These are phyloP conservation scores for Phoenix dactylifera DNA, from an alignment of 176 grass and related monocot species.

Conservation along the genomic window DNA sequence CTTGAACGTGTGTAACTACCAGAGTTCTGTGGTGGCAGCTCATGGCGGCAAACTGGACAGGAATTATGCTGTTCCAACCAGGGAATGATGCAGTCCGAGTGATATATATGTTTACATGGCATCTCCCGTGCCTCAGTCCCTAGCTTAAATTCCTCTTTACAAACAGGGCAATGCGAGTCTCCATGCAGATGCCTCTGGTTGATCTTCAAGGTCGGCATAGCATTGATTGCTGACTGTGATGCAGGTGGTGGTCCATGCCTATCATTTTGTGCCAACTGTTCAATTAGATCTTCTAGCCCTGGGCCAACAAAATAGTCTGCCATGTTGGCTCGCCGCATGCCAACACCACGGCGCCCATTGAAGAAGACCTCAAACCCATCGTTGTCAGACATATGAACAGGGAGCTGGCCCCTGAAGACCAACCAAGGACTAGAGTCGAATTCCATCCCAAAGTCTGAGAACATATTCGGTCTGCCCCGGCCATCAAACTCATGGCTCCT, in stretches of 20 bases:
- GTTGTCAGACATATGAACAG: conserved; percentile 44
- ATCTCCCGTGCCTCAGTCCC: conserved; percentile 66
- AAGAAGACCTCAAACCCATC: conserved; percentile 38
- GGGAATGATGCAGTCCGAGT: conserved; percentile 77
- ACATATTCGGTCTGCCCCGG: conserved; percentile 37
- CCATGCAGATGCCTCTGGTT: conserved; percentile 62
- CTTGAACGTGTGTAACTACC: conserved; percentile 43
- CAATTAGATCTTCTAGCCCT: conserved; percentile 74
- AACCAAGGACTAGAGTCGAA: conserved; percentile 66
- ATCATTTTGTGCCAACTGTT: conserved; percentile 67
- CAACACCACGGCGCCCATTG: conserved; percentile 48
- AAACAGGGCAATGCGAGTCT: conserved; percentile 81
- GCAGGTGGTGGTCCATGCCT: conserved; percentile 69
- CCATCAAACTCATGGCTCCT: conserved; percentile 45
- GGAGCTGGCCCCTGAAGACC: conserved; percentile 65
- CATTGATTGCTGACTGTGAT: conserved; percentile 52
- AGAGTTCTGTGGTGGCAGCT: conserved; percentile 55
- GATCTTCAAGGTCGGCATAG: conserved; percentile 78
- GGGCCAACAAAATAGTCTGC: conserved; percentile 83
- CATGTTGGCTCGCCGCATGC: conserved; percentile 47
- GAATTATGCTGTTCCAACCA: conserved; percentile 96
- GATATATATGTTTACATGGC: conserved; percentile 91
- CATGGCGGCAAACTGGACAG: conserved; percentile 77
- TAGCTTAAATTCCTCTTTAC: conserved; percentile 77
- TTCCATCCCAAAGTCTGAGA: conserved; percentile 71